phyloP scores from a whole-genome alignment of 306 rosid species.

The Malus fusca region DNA sequence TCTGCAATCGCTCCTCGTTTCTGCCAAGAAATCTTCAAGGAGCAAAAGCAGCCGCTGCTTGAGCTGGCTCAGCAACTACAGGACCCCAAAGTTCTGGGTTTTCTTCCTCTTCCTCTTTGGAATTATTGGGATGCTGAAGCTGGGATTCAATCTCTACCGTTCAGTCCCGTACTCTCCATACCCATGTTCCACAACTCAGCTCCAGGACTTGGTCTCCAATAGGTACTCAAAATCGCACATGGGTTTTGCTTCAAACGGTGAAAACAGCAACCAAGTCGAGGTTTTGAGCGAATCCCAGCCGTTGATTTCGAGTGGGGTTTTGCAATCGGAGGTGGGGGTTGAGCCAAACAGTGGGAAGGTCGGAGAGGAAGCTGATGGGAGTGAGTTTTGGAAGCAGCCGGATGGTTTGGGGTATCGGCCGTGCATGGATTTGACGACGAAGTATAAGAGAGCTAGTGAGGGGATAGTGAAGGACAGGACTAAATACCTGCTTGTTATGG shows the following conservation, averaged over 20 bases:
- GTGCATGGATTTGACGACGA: slow-evolving; percentile 55
- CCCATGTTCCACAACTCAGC: slow-evolving; percentile 44
- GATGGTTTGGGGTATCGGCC: slow-evolving; percentile 82
- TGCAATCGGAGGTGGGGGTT: slow-evolving; percentile 23
- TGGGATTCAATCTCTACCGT: slow-evolving; percentile 34
- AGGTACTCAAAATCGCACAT: slow-evolving; percentile 18
- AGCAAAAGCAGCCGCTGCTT: slow-evolving; percentile 14
- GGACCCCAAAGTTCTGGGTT: slow-evolving; percentile 45
- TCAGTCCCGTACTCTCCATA: slow-evolving; percentile 33
- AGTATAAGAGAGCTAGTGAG: slow-evolving; percentile 44
- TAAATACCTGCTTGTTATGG: slow-evolving; percentile 76
- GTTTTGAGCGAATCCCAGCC: slow-evolving; percentile 11
- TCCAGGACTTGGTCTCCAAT: slow-evolving; percentile 24
- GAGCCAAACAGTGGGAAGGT: neutral
- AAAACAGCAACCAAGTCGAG: slow-evolving; percentile 19
- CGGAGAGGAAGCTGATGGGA: slow-evolving; percentile 1
- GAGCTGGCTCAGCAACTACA: slow-evolving; percentile 20
- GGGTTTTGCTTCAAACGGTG: slow-evolving; percentile 8
- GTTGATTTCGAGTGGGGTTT: slow-evolving; percentile 23
- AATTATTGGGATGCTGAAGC: slow-evolving; percentile 55
- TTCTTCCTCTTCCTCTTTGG: slow-evolving; percentile 49
- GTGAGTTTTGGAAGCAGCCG: slow-evolving; percentile 83
- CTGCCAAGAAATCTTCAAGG: slow-evolving; percentile 75
- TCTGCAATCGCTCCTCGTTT: slow-evolving; percentile 64
- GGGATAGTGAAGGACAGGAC: slow-evolving; percentile 45